Evolutionary conservation across 257 asterid species (phyloP).

Genomic region (Henckelia pumila): DNA sequence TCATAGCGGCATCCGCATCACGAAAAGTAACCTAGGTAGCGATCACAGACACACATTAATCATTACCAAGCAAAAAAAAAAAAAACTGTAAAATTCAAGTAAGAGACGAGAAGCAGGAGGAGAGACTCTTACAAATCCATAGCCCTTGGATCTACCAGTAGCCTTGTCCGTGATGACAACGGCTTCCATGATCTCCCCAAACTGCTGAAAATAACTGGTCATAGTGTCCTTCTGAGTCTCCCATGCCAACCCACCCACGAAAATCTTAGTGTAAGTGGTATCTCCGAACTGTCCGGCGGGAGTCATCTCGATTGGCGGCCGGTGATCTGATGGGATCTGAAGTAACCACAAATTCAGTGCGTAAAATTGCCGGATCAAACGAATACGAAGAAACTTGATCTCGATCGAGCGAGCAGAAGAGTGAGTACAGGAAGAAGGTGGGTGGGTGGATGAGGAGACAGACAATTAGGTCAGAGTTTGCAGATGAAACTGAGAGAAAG

Average conservation of each 20-base stretch:
- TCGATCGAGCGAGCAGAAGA: not conserved
- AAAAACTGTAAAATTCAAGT: no score
- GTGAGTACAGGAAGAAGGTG: not conserved
- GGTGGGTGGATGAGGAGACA: conserved; percentile 23
- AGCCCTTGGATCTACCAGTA: conserved; percentile 97
- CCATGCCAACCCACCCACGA: conserved; percentile 98
- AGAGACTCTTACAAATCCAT: conserved; percentile 66
- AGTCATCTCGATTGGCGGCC: conserved; percentile 36
- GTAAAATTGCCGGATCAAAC: not conserved
- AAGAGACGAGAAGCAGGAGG: not conserved
- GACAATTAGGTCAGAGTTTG: conserved; percentile 62
- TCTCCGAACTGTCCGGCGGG: conserved; percentile 80
- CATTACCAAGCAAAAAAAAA: not conserved
- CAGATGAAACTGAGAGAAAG: conserved; percentile 11
- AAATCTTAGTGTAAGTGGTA: conserved; percentile 87
- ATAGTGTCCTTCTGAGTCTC: conserved; percentile 98
- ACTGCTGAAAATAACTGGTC: conserved; percentile 90
- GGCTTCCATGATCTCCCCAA: conserved; percentile 94
- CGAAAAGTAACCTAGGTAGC: conserved; percentile 72
- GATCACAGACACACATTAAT: not conserved
- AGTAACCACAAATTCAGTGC: not conserved
- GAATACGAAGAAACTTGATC: conserved; percentile 11
- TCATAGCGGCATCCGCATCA: conserved; percentile 92
- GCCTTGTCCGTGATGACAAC: conserved; percentile 92
- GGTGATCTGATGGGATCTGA: not conserved